Evolutionary conservation across 2,329 filamentous ascomycete genomes (phyloP), one percentile per base, ranked within the genome.

Genomic region (Colletotrichum eremochloae): DNA sequence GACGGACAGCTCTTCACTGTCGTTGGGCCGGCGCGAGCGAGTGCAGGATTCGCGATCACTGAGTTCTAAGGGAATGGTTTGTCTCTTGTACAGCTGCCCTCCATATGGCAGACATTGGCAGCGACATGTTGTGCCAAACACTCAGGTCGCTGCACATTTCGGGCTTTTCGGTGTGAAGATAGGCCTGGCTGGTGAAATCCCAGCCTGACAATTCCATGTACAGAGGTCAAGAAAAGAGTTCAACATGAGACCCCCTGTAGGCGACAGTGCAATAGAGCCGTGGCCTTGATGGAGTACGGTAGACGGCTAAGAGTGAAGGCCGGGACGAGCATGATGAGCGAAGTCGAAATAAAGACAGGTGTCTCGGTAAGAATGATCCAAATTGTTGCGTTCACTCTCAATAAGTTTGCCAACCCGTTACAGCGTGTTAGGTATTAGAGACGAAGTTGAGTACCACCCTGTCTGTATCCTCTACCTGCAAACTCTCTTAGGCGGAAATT

Each of bases 301-400:
- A 18, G 29, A 15, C 14, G 14, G 50, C 24, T 18, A 2, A 5
- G 12, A 40, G 20, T 40, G 6, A 24, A 40, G 8, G 12, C 18
- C 3, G 29, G 15, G 14, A 52, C 15, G 52, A n/a, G 38, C 7
- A 60, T 18, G 11, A 50, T 18, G 20, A 33, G 46, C 36, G 52
- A 36, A 38, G 66, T 72, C 18, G 48, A 65, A 70, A 70, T 63
- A 68, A 46, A 71, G 36, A 71, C 65, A 38, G 24, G 24, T 24
- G 24, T 24, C 24, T 24, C 24, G 24, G 24, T 24, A 24, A 24
- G 24, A 24, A 24, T 24, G 24, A 24, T 24, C 24, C 24, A 42
- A 5, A 48, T 40, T 44, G 55, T 24, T 18, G 33, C 50, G 24
- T 62, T 60, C 63, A 68, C 58, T 58, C 58, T 57, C 68, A 50